phyloP scores from a whole-genome alignment of 2,329 filamentous ascomycete species.

The Monosporascus cannonballus region DNA sequence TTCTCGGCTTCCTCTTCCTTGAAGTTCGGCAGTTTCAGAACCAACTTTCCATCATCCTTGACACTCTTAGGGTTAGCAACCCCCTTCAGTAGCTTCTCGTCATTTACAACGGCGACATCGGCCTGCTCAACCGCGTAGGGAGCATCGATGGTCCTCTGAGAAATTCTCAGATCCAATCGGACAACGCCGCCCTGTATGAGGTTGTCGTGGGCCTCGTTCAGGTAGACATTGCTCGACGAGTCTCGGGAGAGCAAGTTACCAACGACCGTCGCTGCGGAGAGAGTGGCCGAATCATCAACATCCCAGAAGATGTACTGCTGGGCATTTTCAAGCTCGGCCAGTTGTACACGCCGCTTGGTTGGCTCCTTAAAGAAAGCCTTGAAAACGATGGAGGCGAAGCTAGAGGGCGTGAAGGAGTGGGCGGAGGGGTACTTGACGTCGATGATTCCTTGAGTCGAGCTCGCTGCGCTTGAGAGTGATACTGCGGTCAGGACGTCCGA shows the following conservation, averaged over 20 bases:
- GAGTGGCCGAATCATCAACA: constrained; percentile 65
- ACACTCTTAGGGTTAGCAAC: constrained; percentile 67
- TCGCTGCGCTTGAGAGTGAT: constrained; percentile 67
- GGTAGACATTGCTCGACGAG: constrained; percentile 55
- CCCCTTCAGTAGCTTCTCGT: constrained; percentile 72
- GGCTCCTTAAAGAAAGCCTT: constrained; percentile 47
- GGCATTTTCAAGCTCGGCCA: constrained; percentile 46
- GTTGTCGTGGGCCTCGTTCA: constrained; percentile 60
- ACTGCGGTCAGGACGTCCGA: constrained; percentile 85
- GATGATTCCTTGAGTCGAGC: constrained; percentile 56
- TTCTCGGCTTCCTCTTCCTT: constrained; percentile 90
- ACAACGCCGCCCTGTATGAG: constrained; percentile 69
- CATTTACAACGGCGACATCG: constrained; percentile 71
- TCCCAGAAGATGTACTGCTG: constrained; percentile 96
- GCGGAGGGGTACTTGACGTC: constrained; percentile 87
- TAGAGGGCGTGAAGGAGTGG: constrained; percentile 49
- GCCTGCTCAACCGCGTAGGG: constrained; percentile 76
- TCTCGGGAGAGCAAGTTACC: constrained; percentile 63
- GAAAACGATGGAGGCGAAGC: constrained; percentile 45
- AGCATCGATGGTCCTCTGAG: constrained; percentile 76
- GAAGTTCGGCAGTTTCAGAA: constrained; percentile 70
- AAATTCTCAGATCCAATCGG: constrained; percentile 79
- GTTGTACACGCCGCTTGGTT: constrained; percentile 34
- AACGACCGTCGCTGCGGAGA: constrained; percentile 56
- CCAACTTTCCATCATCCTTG: constrained; percentile 63